Base-by-base conservation (phyloP, 2,329 filamentous ascomycete species). In the Cordyceps cateniannulata region DNA sequence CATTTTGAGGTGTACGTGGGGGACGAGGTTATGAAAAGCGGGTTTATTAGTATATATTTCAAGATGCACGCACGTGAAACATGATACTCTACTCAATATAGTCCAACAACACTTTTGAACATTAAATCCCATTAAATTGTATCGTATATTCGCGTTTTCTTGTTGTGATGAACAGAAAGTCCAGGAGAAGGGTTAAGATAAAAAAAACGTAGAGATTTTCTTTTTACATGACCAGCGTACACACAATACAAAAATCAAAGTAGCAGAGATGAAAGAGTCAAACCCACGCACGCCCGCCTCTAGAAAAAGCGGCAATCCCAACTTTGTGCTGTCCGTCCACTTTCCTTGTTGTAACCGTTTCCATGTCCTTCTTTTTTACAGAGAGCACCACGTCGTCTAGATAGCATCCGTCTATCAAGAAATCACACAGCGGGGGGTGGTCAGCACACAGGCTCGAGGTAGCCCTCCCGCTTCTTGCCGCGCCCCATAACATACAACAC, bases 211-310 rank as follows among this genome's bases (percentile, higher is more conserved):
- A 45, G 58, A 60, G 58, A 60, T 54, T 60, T 40, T 60, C 58
- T 60, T 58, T 51, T 52, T 61, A 61, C 60, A 61, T 61, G 60
- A 57, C 48, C 60, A 61, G 60, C 60, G 59, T 61, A 61, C 52
- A 61, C 59, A 61, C 59, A 56, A 60, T 60, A 60, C 58, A 60
- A 47, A 59, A 60, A 25, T 10, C 45, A 47, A 45, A 18, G 49
- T 22, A 22, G 29, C 27, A 14, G 24, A 38, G 14, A 16, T 27
- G 16, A 42, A 29, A 7, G 35, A 52, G 40, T 27, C 40, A 47
- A 59, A 35, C 18, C 42, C n/a, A 29, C 25, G 45, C 45, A 27
- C 16, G 22, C 27, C n/a, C 27, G 18, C 55, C 32, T 48, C 18
- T 32, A 29, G 16, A 12, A n/a, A 14, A 44, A 24, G 45, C 22